Evolutionary conservation across 306 rosid genomes (phyloP).

Genomic region (Hylodesmum podocarpum): DNA sequence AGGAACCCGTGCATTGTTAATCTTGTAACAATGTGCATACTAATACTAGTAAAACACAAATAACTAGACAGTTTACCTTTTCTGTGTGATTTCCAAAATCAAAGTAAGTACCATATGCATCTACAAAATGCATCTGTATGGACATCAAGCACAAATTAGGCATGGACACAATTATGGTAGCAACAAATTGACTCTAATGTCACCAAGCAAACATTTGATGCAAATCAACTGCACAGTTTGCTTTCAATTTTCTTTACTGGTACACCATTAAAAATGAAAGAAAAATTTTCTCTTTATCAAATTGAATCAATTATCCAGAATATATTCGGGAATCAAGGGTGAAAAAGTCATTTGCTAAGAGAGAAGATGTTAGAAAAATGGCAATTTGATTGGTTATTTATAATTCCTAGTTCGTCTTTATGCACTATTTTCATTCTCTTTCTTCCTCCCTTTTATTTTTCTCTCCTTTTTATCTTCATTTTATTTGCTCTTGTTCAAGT

Average conservation of each 20-base stretch:
- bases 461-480: background rate
- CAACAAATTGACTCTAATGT: slow-evolving; percentile 1
- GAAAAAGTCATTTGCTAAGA: background rate
- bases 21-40: background rate
- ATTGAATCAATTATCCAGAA: slow-evolving; percentile 3
- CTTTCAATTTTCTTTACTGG: slow-evolving; percentile 8
- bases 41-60: slow-evolving; percentile 10
- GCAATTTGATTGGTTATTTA: slow-evolving; percentile 12
- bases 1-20: slow-evolving; percentile 11
- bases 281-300: background rate
- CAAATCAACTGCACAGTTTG: slow-evolving; percentile 5
- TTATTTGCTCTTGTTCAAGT: background rate
- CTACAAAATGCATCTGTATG: slow-evolving; percentile 85
- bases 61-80: slow-evolving; percentile 58
- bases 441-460: background rate
- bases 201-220: slow-evolving; percentile 17
- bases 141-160: slow-evolving; percentile 39
- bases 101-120: slow-evolving; percentile 71
- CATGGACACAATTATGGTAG: slow-evolving; percentile 2
- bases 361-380: background rate
- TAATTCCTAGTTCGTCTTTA: slow-evolving; percentile 11
- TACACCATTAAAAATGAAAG: background rate
- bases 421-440: slow-evolving; percentile 9
- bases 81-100: slow-evolving; percentile 97
- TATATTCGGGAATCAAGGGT: background rate